phyloP scores from a whole-genome alignment of 2,329 filamentous ascomycete genomes.

The Macrophomina tecta region DNA sequence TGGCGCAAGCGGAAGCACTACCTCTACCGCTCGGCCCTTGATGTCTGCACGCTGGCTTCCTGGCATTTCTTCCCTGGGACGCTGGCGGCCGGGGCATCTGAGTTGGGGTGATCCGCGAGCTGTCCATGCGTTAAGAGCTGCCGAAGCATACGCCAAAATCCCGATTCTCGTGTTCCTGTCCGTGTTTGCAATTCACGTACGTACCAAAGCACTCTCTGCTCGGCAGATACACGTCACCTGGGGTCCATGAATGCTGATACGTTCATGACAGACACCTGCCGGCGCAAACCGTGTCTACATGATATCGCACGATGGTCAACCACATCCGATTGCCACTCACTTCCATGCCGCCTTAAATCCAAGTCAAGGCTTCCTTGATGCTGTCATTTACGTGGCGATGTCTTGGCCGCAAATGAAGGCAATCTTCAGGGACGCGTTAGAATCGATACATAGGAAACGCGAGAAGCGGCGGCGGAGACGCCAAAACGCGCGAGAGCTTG shows the following conservation, averaged over 20 bases:
- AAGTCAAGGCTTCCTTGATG: not conserved
- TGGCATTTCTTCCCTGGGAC: not conserved
- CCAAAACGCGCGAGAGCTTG: not conserved
- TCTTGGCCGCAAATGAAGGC: not conserved
- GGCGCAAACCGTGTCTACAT: slow-evolving; percentile 6
- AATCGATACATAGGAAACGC: not conserved
- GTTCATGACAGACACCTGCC: not conserved
- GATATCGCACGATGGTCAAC: not conserved
- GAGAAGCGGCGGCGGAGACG: not conserved
- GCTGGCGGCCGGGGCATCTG: not conserved
- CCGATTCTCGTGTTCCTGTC: not conserved
- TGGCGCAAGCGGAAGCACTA: not conserved
- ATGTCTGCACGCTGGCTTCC: not conserved
- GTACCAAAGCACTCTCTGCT: not conserved
- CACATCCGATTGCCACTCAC: not conserved
- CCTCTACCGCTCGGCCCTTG: not conserved
- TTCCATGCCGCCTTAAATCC: not conserved
- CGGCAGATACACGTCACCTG: not conserved
- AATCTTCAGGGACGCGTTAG: not conserved
- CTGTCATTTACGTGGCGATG: not conserved
- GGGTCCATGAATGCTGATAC: no score
- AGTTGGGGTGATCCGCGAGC: not conserved
- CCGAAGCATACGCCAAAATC: not conserved
- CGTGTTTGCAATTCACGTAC: not conserved
- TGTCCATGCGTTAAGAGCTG: not conserved